Conservation (phyloP, 169 alveolate species). For the Theileria annulata region DNA sequence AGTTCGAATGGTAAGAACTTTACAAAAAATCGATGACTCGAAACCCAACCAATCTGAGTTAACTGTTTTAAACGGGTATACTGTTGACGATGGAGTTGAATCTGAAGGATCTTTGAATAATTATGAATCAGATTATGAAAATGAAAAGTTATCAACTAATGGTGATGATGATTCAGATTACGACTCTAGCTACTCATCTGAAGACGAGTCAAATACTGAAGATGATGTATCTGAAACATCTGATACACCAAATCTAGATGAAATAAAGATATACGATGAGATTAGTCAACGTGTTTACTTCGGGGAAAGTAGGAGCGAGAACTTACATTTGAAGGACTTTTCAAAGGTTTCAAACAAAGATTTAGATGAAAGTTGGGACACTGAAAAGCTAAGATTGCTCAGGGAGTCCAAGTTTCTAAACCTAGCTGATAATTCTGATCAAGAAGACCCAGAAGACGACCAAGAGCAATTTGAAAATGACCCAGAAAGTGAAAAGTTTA, state of each 20-base stretch:
- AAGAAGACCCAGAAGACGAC: constrained; percentile 54
- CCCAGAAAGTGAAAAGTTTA: constrained; percentile 38
- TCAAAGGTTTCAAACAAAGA: constrained; percentile 31
- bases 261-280: constrained; percentile 53
- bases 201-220: constrained; percentile 19
- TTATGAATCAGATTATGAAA: constrained; percentile 1
- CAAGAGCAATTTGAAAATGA: constrained; percentile 46
- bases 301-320: constrained; percentile 18
- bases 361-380: constrained; percentile 44
- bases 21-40: constrained; percentile 72
- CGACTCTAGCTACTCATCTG: constrained; percentile 2
- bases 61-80: constrained; percentile 11
- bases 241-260: constrained; percentile 12
- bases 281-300: constrained; percentile 15
- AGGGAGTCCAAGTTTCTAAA: constrained; percentile 30
- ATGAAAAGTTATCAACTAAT: constrained; percentile 1
- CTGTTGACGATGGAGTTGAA: neutral
- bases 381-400: constrained; percentile 49
- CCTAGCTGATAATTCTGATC: constrained; percentile 44
- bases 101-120: neutral
- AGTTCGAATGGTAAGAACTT: constrained; percentile 87
- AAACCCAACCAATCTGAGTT: constrained; percentile 18
- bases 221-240: neutral
- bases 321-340: constrained; percentile 27
- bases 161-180: constrained; percentile 25